Base-by-base conservation (phyloP, 2,329 filamentous ascomycete species). In the Myrmaecium sp. region DNA sequence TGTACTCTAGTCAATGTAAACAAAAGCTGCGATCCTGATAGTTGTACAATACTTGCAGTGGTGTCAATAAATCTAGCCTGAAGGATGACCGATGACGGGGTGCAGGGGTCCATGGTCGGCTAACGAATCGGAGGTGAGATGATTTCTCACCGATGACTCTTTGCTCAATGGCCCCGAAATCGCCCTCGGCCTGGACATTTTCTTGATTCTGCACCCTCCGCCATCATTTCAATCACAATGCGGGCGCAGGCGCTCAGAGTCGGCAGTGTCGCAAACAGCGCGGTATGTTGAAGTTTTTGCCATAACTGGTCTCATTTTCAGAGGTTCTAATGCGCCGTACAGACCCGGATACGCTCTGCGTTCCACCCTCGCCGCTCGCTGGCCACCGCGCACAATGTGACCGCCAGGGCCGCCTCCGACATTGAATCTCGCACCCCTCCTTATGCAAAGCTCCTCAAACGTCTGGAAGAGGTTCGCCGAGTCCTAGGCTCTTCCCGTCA, bases 371-470 rank as follows among this genome's bases (percentile, higher is more conserved):
- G 39, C 35, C 36, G 49, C 40, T 36, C 31, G 28, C 43, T 52
- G 11, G 49, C 48, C 10, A 52, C 49, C 21, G 34, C 44, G 4
- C 42, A 47, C 25, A 32, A 36, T 14, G 31, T 38, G 6, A 26
- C 44, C 3, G 38, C 37, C 2, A 38, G 39, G 16, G 43, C 37
- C 19, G 38, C 43, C 21, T 33, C 46, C 27, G 49, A 58, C 27
- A 36, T 64, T 34, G 54, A 58, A 29, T 61, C 66, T 15, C 68
- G 72, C 36, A 73, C 68, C 37, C 79, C 82, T 24, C 80, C 80
- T 15, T 94, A 94, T 55, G 64, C 75, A 40, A 83, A 75, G 54
- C 76, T 93, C 27, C 66, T 84, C 47, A 66, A 66, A 44, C 79
- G 75, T 41, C 75, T 93, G 35, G 62, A 69, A 35, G 64, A 82